Conservation (phyloP, 1,284 basidiomycete species). For the Phellopilus nigrolimitatus region DNA sequence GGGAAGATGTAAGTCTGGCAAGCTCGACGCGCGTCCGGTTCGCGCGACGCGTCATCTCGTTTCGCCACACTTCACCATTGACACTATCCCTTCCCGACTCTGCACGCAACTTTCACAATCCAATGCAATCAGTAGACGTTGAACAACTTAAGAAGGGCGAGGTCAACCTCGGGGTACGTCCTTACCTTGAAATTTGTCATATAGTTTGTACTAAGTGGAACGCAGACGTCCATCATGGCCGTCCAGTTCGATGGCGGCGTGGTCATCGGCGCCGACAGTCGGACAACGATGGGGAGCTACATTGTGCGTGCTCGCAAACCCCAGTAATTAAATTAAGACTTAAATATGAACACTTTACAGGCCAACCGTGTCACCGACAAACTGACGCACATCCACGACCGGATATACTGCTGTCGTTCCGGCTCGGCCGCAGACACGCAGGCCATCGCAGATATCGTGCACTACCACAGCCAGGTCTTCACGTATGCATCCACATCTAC, state of each 20-base stretch:
- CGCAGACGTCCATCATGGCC: conserved; percentile 98
- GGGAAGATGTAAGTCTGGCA: conserved; percentile 21
- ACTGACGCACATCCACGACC: conserved; percentile 94
- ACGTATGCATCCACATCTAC: conserved; percentile 40
- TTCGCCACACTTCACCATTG: conserved; percentile 21
- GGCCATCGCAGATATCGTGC: conserved; percentile 91
- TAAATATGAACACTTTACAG: conserved; percentile 34
- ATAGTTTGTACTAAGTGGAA: conserved; percentile 3
- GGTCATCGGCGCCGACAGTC: conserved; percentile 93
- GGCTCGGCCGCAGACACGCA: conserved; percentile 98
- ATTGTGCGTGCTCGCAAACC: conserved; percentile 55
- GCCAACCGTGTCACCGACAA: conserved; percentile 99
- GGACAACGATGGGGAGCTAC: conserved; percentile 96
- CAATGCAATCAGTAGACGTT: conserved; percentile 71
- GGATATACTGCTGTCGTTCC: conserved; percentile 98
- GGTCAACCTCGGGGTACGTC: conserved; percentile 88
- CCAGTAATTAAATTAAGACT: neutral
- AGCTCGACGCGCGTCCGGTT: conserved; percentile 58
- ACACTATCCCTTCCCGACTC: conserved; percentile 16
- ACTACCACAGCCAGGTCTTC: conserved; percentile 82
- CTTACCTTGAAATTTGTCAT: neutral
- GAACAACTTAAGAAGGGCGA: conserved; percentile 84
- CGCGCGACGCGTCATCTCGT: conserved; percentile 27
- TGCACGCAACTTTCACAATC: conserved; percentile 24
- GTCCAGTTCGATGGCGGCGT: conserved; percentile 96